phyloP scores from a whole-genome alignment of 164 flowering plant genomes.

The Tetracentron sinense region DNA sequence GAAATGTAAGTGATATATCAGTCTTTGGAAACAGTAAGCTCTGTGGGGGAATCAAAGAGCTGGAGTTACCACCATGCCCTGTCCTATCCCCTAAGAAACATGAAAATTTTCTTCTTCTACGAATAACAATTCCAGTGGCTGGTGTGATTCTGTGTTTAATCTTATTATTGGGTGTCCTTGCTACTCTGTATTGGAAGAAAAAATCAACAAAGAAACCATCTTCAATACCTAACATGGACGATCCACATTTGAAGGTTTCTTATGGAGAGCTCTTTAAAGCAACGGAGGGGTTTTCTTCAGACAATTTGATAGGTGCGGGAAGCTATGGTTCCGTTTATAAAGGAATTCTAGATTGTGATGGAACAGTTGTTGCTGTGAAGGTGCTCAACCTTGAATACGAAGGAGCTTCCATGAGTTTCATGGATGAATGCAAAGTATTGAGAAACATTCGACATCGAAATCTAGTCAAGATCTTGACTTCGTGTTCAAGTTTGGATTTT shows the following conservation, averaged over 20 bases:
- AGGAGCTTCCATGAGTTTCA: constrained; percentile 30
- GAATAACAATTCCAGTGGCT: constrained; percentile 10
- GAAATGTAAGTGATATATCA: no score
- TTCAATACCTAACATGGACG: not conserved
- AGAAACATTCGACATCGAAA: constrained; percentile 32
- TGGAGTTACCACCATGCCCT: no score
- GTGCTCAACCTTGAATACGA: constrained; percentile 25
- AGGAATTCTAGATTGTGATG: constrained; percentile 15
- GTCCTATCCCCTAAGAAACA: no score
- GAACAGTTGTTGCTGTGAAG: constrained; percentile 28
- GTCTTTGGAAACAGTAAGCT: no score
- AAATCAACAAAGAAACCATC: constrained; percentile 1
- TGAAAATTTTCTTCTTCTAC: not conserved
- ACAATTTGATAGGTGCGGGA: constrained; percentile 33
- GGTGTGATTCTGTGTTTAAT: no score
- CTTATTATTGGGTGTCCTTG: no score
- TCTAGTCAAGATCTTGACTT: constrained; percentile 29
- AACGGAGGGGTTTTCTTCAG: constrained; percentile 24
- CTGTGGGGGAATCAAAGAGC: no score
- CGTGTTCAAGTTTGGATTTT: constrained; percentile 26
- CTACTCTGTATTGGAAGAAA: constrained; percentile 3
- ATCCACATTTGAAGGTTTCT: constrained; percentile 7
- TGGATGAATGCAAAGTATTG: constrained; percentile 30
- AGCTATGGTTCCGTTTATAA: constrained; percentile 36
- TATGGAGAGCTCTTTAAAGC: constrained; percentile 19